Base-by-base conservation (phyloP, 305 asterid genomes). In the Nicotiana rustica region DNA sequence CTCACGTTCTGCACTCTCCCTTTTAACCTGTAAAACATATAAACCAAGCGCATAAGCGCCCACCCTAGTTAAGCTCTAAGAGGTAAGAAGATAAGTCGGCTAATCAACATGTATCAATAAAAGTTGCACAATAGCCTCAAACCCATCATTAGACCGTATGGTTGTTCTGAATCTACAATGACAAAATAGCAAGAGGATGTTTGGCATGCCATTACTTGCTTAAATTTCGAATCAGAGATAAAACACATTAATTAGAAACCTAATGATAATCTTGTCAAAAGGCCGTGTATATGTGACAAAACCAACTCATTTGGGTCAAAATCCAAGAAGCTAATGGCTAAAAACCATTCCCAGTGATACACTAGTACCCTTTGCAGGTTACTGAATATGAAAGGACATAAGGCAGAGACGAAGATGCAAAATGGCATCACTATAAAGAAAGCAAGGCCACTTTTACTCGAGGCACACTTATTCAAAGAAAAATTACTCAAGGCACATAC, bases 1-100 rank as follows among this genome's bases (percentile, higher is more conserved):
- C 88, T 90, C 91, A 17, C 98, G 94, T 86, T 94, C 97, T 29
- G 97, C 97, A 1, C 82, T 85, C 91, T 94, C 98, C 82, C 88
- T 90, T 87, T 93, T 92, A 66, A 94, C 92, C 98, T 93, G 91
- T 80, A 83, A 47, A 67, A 44, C 10, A 36, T 5, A 17, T 1
- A 68, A 5, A 15, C 15, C 19, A 60, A 4, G 49, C 38, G 3
- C 52, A 19, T 69, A 29, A 25, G 31, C 10, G 81, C 57, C 17
- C 64, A 17, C 18, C 56, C 67, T 31, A 77, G 14, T 52, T n/a
- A 49, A 0, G 65, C 44, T 52, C 10, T 52, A 52, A 80, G 60
- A 31, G 33, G 77, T 14, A 0, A 17, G 59, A 10, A 57, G 18
- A 77, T 33, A 7, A 14, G 67, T 33, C 67, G 33, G 52, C 7